These are phyloP conservation scores for Conoideocrella luteorostrata DNA, from an alignment of 2,329 filamentous ascomycete species.

Conservation along the genomic window DNA sequence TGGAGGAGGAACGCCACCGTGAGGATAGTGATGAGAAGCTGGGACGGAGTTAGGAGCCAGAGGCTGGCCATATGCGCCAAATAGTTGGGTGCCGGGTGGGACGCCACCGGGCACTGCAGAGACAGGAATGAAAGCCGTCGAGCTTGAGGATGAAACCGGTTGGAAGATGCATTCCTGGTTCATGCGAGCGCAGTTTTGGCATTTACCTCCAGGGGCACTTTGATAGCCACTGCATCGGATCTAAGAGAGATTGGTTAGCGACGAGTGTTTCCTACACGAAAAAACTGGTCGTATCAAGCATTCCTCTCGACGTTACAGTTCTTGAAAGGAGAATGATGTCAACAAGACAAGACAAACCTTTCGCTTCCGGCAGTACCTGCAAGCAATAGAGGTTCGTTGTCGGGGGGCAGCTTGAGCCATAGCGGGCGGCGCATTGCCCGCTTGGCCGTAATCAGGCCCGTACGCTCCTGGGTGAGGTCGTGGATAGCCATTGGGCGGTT, in stretches of 20 bases:
- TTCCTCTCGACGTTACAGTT: too few relatives aligned
- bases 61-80: conserved; percentile 52
- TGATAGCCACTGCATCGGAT: conserved; percentile 57
- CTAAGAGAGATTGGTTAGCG: conserved; percentile 24
- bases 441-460: conserved; percentile 27
- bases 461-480: conserved; percentile 24
- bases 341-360: conserved; percentile 37
- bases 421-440: conserved; percentile 27
- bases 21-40: conserved; percentile 16
- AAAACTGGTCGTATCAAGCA: too few relatives aligned
- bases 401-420: conserved; percentile 47
- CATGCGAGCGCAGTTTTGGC: conserved; percentile 55
- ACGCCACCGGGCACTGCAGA: conserved; percentile 53
- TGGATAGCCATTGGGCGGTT: conserved; percentile 21
- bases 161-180: conserved; percentile 57
- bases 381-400: conserved; percentile 54
- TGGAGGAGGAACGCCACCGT: conserved; percentile 14
- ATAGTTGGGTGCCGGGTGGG: conserved; percentile 49
- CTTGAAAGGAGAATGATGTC: conserved; percentile 5
- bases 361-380: conserved; percentile 54
- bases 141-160: conserved; percentile 49
- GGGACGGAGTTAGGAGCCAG: conserved; percentile 31
- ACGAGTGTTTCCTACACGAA: too few relatives aligned
- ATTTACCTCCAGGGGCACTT: conserved; percentile 52
- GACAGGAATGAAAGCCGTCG: conserved; percentile 53